Conservation (phyloP, 495 filamentous ascomycete genomes). For the Sabuloglossum arenarium region DNA sequence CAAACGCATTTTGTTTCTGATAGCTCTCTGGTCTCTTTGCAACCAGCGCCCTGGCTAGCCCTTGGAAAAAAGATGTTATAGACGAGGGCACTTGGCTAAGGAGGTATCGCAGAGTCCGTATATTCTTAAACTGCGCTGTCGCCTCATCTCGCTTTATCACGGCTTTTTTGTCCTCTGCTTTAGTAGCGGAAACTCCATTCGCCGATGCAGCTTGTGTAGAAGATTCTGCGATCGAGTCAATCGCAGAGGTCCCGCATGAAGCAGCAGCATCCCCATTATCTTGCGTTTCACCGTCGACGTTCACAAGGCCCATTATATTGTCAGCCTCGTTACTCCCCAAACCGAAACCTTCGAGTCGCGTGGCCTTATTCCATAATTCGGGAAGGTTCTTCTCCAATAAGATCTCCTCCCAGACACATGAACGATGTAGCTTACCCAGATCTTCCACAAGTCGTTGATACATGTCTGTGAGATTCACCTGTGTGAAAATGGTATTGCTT, state of each 20-base stretch:
- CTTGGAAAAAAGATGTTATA: conserved; percentile 57
- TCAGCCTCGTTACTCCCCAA: conserved; percentile 24
- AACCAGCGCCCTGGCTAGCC: conserved; percentile 58
- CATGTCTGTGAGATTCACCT: conserved; percentile 61
- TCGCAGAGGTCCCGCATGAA: not conserved
- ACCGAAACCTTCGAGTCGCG: conserved; percentile 28
- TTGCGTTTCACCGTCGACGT: not conserved
- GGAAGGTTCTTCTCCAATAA: conserved; percentile 45
- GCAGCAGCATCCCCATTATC: not conserved
- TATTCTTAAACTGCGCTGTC: conserved; percentile 52
- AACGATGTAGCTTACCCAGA: conserved; percentile 55
- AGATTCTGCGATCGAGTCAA: not conserved
- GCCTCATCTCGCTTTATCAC: conserved; percentile 23
- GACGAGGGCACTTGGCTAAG: conserved; percentile 51
- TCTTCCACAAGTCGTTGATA: conserved; percentile 45
- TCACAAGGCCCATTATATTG: conserved; percentile 4
- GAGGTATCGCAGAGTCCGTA: conserved; percentile 49
- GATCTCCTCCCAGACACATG: conserved; percentile 68
- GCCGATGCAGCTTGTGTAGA: not conserved
- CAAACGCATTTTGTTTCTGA: conserved; percentile 40
- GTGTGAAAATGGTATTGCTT: conserved; percentile 37
- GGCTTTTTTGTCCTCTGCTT: conserved; percentile 18
- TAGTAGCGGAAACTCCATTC: conserved; percentile 11
- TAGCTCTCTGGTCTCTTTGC: conserved; percentile 45
- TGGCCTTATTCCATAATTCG: conserved; percentile 42